Evolutionary conservation across 805 yeast genomes (phyloP).

Genomic region (Huiozyma naganishii): DNA sequence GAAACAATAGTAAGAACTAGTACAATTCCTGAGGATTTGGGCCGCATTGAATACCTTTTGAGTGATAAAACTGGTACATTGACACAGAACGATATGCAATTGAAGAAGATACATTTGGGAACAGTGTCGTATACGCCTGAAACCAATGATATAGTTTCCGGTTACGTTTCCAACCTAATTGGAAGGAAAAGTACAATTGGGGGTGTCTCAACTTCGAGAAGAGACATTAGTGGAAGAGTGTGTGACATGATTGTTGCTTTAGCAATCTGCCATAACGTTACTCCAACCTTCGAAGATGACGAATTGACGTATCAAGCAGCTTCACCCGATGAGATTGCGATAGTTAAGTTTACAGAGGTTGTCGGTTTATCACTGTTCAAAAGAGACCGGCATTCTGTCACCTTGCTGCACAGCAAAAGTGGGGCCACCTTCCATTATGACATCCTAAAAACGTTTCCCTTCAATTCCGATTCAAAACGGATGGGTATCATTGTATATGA

Average conservation of each 20-base stretch:
- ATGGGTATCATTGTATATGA: slow-evolving; percentile 86
- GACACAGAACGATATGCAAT: slow-evolving; percentile 96
- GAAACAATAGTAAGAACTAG: slow-evolving; percentile 92
- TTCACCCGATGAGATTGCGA: slow-evolving; percentile 97
- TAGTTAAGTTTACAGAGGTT: slow-evolving; percentile 78
- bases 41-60: slow-evolving; percentile 83
- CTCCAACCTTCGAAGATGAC: slow-evolving; percentile 80
- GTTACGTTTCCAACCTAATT: slow-evolving; percentile 39
- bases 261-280: slow-evolving; percentile 94
- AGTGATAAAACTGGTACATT: slow-evolving; percentile 96
- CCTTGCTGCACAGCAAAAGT: slow-evolving; percentile 52
- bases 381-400: slow-evolving; percentile 71
- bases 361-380: slow-evolving; percentile 74
- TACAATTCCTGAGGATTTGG: slow-evolving; percentile 95
- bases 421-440: slow-evolving; percentile 46
- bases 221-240: slow-evolving; percentile 66
- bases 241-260: slow-evolving; percentile 72
- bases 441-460: slow-evolving; percentile 80
- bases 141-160: slow-evolving; percentile 78
- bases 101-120: slow-evolving; percentile 87
- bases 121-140: slow-evolving; percentile 87
- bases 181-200: slow-evolving; percentile 6
- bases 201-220: slow-evolving; percentile 31
- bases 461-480: slow-evolving; percentile 88
- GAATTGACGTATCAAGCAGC: slow-evolving; percentile 87